These are phyloP conservation scores for Ustulina deusta DNA, from an alignment of 2,329 filamentous ascomycete genomes.

Conservation along the genomic window DNA sequence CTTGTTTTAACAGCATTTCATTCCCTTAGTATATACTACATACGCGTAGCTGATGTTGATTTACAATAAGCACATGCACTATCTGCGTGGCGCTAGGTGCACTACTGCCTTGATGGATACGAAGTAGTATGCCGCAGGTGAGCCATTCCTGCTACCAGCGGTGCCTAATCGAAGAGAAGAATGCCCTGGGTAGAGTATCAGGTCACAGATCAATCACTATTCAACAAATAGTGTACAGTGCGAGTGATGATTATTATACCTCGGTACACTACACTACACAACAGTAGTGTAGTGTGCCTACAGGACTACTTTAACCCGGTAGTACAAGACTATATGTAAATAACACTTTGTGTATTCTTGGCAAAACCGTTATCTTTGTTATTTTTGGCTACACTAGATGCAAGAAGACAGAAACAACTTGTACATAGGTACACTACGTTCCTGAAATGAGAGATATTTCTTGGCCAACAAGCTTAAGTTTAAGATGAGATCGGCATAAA, in stretches of 20 bases:
- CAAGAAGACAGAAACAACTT: background rate
- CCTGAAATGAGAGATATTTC: background rate
- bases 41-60: background rate
- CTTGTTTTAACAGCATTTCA: too few species aligned
- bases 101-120: background rate
- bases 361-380: constrained; percentile 24
- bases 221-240: background rate
- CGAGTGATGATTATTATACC: background rate
- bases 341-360: constrained; percentile 13
- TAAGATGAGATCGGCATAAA: constrained; percentile 4
- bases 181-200: background rate
- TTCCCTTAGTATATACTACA: background rate
- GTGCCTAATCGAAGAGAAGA: background rate
- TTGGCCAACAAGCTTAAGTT: background rate
- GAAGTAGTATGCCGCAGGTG: background rate
- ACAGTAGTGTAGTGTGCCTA: background rate
- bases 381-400: constrained; percentile 26
- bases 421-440: too few species aligned
- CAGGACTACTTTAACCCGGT: background rate
- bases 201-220: background rate
- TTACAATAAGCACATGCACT: constrained; percentile 5
- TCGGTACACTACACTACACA: background rate
- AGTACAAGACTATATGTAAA: background rate
- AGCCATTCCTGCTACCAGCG: background rate
- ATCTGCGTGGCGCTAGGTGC: background rate